Percentiles rank a stretch among this genome's conserved stretches.
These are phyloP conservation scores for Davidsoniella virescens DNA, from an alignment of 2,329 filamentous ascomycete genomes.

Conservation along the genomic window DNA sequence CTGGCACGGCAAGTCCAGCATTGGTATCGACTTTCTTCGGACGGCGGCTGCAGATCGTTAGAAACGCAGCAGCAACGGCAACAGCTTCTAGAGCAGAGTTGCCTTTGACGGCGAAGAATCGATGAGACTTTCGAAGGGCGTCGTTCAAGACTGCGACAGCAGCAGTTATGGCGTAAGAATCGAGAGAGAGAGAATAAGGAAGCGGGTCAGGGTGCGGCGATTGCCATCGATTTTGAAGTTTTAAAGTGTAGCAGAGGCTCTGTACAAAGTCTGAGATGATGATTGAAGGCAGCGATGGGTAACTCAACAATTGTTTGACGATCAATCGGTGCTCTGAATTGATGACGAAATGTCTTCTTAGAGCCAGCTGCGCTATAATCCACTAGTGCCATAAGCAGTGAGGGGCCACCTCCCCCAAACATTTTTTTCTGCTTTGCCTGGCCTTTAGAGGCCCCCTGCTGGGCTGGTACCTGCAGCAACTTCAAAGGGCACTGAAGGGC, in stretches of 20 bases:
- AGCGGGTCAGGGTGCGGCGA: too few relatives aligned
- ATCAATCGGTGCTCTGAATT: background rate
- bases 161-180: background rate
- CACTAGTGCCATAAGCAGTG: too few relatives aligned
- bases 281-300: background rate
- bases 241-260: too few relatives aligned
- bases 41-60: background rate
- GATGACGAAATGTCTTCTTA: too few relatives aligned
- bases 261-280: too few relatives aligned
- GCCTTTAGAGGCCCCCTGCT: too few relatives aligned
- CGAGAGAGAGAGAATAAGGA: background rate
- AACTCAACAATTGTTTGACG: too few relatives aligned
- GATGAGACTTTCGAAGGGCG: background rate
- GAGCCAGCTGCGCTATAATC: too few relatives aligned
- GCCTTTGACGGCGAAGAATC: background rate
- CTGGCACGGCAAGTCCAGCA: conserved; percentile 12
- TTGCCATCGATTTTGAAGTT: too few relatives aligned
- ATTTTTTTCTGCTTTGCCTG: too few relatives aligned
- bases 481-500: background rate
- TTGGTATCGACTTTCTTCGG: conserved; percentile 6
- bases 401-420: too few relatives aligned
- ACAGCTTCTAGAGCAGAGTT: background rate
- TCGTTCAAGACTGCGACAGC: background rate
- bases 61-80: background rate
- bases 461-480: background rate